Evolutionary conservation across 176 grass and related monocot species (phyloP), one percentile per base, ranked within the genome.

Genomic region (Poa pratensis): DNA sequence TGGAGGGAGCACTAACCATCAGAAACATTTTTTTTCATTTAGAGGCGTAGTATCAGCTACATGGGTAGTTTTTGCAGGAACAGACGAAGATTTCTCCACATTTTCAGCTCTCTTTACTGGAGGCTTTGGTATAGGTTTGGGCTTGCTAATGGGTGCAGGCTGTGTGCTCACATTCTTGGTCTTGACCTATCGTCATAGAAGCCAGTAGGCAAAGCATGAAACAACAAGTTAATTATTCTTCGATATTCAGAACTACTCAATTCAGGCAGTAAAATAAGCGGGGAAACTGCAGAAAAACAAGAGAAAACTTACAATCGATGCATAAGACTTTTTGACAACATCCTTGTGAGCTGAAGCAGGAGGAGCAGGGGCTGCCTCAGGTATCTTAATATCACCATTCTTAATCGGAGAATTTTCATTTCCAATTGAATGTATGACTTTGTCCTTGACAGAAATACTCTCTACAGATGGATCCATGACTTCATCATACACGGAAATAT

Each of bases 271-370:
- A 69, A 10, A 54, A 52, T 20, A n/a, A 61, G 42, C 22, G 4
- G 23, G 9, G 9, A 43, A 86, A 28, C 20, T 57, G 28, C 24
- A 90, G 60, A 34, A 32, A 84, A 78, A 24, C 17, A 46, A 46
- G 23, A 73, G 16, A 59, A 40, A 76, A 90, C 94, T 97, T 86
- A 97, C 91, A 83, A 94, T 88, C 60, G 84, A 92, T 66, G 95
- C 95, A 84, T 97, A 97, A 76, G 92, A 89, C 85, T 88, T 92
- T 69, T 91, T 97, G 58, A 85, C 72, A 42, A 69, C 83, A 81
- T 94, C 92, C 28, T 92, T 91, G 48, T 86, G 78, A 54, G 50
- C 62, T 62, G 83, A 60, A 70, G 82, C 24, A 52, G 50, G 20
- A 46, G 64, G n/a, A 61, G 80, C 18, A 45, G 81, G 40, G 84